These are phyloP conservation scores for Phlebopus sp. DNA, from an alignment of 1,284 basidiomycete genomes.

Conservation along the genomic window DNA sequence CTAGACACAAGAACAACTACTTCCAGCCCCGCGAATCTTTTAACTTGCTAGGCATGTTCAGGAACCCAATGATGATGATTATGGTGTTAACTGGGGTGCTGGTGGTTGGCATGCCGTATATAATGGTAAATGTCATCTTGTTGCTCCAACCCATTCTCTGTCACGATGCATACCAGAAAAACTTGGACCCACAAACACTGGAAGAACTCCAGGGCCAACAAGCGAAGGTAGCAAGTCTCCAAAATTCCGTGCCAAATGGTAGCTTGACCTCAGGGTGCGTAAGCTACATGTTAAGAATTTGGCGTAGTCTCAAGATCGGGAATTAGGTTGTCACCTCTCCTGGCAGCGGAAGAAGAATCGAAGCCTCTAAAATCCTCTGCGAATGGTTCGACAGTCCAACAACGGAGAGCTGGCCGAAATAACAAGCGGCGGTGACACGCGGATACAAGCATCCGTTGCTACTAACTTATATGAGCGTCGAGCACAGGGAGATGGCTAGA, in stretches of 20 bases:
- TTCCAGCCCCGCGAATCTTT: conserved; percentile 71
- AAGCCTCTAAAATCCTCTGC: conserved; percentile 24
- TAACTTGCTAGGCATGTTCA: conserved; percentile 76
- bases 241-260: conserved; percentile 57
- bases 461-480: no score
- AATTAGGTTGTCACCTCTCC: conserved; percentile 41
- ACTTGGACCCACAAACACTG: conserved; percentile 73
- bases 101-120: conserved; percentile 77
- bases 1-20: conserved; percentile 57
- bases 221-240: conserved; percentile 55
- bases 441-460: not conserved
- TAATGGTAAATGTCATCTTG: conserved; percentile 55
- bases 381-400: conserved; percentile 24
- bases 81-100: conserved; percentile 70
- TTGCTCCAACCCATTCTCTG: not conserved
- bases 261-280: conserved; percentile 57
- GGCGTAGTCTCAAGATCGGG: conserved; percentile 12
- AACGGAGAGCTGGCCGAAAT: conserved; percentile 29
- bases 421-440: conserved; percentile 28
- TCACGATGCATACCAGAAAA: conserved; percentile 51
- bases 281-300: not conserved
- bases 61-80: conserved; percentile 86
- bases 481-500: not conserved
- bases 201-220: conserved; percentile 72
- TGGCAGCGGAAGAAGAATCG: conserved; percentile 31